Conservation (phyloP, 495 filamentous ascomycete species). For the Penicillium verhagenii region DNA sequence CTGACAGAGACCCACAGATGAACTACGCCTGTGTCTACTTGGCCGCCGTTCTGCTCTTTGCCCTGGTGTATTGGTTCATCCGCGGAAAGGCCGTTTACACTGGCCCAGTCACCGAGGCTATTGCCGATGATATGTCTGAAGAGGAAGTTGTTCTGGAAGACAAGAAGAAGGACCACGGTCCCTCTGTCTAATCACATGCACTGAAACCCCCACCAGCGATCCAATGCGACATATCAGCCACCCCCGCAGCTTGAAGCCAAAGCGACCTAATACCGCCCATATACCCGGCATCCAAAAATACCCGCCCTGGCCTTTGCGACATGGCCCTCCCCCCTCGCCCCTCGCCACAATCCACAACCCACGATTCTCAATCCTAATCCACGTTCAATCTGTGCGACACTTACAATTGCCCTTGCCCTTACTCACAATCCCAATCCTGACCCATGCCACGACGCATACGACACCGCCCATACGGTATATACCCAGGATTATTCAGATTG, state of each 20-base stretch:
- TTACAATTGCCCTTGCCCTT: background rate
- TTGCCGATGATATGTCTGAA: slow-evolving; percentile 17
- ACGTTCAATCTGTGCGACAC: background rate
- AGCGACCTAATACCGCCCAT: background rate
- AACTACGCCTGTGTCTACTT: slow-evolving; percentile 36
- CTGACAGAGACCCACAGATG: slow-evolving; percentile 32
- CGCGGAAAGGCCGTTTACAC: slow-evolving; percentile 20
- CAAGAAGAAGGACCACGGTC: slow-evolving; percentile 10
- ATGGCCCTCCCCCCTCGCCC: background rate
- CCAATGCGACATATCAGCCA: background rate
- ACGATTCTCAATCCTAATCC: background rate
- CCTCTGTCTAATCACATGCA: slow-evolving; percentile 7
- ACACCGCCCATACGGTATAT: background rate
- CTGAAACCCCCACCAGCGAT: background rate
- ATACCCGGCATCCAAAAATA: background rate
- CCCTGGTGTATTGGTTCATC: slow-evolving; percentile 19
- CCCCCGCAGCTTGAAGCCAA: background rate
- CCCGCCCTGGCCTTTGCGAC: background rate
- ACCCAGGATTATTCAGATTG: background rate
- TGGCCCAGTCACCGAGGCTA: slow-evolving; percentile 18
- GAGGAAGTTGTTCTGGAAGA: slow-evolving; percentile 6
- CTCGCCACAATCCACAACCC: background rate
- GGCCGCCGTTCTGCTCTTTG: slow-evolving; percentile 9
- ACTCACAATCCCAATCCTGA: background rate
- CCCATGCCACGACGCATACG: background rate